Conservation (phyloP, 176 grass and related monocot species). For the Melocanna baccifera region DNA sequence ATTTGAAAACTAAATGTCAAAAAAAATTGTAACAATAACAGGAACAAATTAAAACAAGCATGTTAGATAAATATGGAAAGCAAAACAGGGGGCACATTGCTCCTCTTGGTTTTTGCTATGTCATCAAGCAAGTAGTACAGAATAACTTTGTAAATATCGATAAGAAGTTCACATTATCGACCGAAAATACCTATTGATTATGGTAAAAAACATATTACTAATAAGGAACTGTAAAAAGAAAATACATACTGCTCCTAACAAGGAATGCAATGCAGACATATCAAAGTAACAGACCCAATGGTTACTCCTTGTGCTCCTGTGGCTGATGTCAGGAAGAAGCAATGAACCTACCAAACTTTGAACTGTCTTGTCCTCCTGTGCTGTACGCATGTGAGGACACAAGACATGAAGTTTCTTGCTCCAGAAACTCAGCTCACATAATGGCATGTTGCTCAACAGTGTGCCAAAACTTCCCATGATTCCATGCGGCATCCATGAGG, state of each 20-base stretch:
- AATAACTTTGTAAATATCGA: too few relatives aligned
- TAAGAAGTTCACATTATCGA: not conserved
- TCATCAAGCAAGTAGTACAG: too few relatives aligned
- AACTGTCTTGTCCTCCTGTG: constrained; percentile 20
- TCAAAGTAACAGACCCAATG: not conserved
- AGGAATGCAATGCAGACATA: constrained; percentile 21
- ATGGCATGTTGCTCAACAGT: not conserved
- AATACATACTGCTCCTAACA: not conserved
- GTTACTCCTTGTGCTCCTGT: not conserved
- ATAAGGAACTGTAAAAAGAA: constrained; percentile 28
- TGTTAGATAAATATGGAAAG: too few relatives aligned
- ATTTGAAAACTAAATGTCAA: too few relatives aligned
- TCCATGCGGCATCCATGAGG: constrained; percentile 52
- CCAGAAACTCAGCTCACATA: constrained; percentile 16
- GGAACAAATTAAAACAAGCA: too few relatives aligned
- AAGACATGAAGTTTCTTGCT: constrained; percentile 16
- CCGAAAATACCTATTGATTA: constrained; percentile 4
- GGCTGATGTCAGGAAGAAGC: not conserved
- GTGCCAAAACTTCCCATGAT: constrained; percentile 47
- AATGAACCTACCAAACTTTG: constrained; percentile 6
- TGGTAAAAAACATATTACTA: constrained; percentile 15
- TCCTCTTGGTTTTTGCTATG: too few relatives aligned
- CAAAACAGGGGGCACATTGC: too few relatives aligned
- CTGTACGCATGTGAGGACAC: constrained; percentile 23
- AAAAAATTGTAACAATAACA: too few relatives aligned